Evolutionary conservation across 1,139 yeast species (phyloP).

Genomic region (Eremothecium sinecaudum): DNA sequence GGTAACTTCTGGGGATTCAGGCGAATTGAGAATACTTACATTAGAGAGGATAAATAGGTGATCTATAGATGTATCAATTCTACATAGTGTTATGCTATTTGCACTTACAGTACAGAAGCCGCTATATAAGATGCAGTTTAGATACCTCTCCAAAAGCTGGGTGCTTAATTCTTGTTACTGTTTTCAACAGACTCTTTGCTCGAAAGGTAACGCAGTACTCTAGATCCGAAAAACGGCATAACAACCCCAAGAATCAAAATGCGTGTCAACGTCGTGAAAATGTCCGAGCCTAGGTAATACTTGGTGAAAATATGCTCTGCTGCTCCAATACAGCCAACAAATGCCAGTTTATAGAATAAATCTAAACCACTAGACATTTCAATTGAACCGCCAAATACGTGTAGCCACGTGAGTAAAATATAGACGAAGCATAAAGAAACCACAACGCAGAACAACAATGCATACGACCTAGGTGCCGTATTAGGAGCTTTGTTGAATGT

Average conservation of each 20-base stretch:
- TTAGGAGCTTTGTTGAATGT: slow-evolving; percentile 49
- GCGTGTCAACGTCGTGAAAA: slow-evolving; percentile 58
- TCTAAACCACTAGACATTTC: slow-evolving; percentile 27
- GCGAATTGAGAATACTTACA: slow-evolving; percentile 40
- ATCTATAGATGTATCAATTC: no score
- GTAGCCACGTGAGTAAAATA: slow-evolving; percentile 43
- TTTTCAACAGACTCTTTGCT: not conserved
- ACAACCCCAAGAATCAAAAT: slow-evolving; percentile 43
- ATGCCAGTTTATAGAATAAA: slow-evolving; percentile 29
- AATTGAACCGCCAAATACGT: slow-evolving; percentile 39
- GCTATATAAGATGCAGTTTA: no score
- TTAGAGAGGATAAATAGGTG: slow-evolving; percentile 18
- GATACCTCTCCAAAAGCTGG: no score
- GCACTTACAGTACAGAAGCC: no score
- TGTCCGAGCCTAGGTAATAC: slow-evolving; percentile 63
- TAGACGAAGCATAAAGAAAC: slow-evolving; percentile 35
- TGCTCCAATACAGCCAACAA: slow-evolving; percentile 45
- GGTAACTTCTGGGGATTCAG: slow-evolving; percentile 46
- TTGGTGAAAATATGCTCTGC: slow-evolving; percentile 55
- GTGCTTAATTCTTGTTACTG: no score
- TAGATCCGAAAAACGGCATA: slow-evolving; percentile 58
- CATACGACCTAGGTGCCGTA: slow-evolving; percentile 47
- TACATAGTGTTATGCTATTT: no score
- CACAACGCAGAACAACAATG: slow-evolving; percentile 45
- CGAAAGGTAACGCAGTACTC: slow-evolving; percentile 36